Conservation (phyloP, 306 rosid species). For the Acmispon strigosus region DNA sequence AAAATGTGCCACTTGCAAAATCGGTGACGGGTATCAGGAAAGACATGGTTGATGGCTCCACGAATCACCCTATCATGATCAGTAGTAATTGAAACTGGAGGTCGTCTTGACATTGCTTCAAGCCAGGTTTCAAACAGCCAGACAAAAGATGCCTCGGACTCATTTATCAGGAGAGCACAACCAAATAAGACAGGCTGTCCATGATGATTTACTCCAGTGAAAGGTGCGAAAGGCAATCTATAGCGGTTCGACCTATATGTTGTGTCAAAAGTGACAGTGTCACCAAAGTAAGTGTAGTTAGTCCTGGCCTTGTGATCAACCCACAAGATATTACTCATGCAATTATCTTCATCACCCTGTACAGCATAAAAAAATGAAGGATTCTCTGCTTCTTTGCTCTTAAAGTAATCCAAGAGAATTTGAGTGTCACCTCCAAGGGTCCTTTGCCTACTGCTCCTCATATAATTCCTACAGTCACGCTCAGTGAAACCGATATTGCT, state of each 20-base stretch:
- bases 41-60: slow-evolving; percentile 23
- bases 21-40: slow-evolving; percentile 30
- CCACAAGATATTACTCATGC: slow-evolving; percentile 29
- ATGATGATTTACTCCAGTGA: slow-evolving; percentile 30
- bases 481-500: slow-evolving; percentile 32
- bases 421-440: slow-evolving; percentile 35
- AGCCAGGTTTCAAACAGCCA: slow-evolving; percentile 33
- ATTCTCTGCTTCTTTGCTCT: slow-evolving; percentile 25
- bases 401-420: slow-evolving; percentile 31
- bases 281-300: slow-evolving; percentile 29
- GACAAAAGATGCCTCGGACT: slow-evolving; percentile 26
- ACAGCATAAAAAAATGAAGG: slow-evolving; percentile 31
- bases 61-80: slow-evolving; percentile 34
- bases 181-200: slow-evolving; percentile 34
- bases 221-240: slow-evolving; percentile 33
- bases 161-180: slow-evolving; percentile 24
- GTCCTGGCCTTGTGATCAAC: slow-evolving; percentile 25
- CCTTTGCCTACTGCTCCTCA: slow-evolving; percentile 29
- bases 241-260: slow-evolving; percentile 35
- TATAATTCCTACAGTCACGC: slow-evolving; percentile 36
- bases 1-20: slow-evolving; percentile 37
- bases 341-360: slow-evolving; percentile 27
- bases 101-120: slow-evolving; percentile 19
- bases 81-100: slow-evolving; percentile 31
- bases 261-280: slow-evolving; percentile 35